Base-by-base conservation (phyloP, 257 asterid genomes). In the Solanum medicagineum region DNA sequence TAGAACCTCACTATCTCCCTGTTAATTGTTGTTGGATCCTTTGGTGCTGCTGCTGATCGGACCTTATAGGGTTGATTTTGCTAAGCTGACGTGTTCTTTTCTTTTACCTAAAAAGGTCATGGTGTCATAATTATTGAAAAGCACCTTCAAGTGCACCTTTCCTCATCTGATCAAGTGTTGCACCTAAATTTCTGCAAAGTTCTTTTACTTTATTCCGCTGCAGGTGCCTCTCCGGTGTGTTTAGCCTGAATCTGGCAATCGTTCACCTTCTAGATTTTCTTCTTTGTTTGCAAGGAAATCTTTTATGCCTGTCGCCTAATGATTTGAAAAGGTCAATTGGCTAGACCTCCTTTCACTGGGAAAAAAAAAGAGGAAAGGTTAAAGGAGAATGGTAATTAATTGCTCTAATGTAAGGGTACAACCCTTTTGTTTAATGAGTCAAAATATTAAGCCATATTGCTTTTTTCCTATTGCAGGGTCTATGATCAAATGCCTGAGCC, bases 401-500 rank as follows among this genome's bases (percentile, higher is more conserved):
- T 22, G 40, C n/a, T 74, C 42, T 75, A 13, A 49, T 49, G 4
- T 14, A 10, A 42, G 19, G 53, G 26, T 47, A 22, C n/a, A 32
- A 32, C 59, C 17, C 20, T 45, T n/a, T n/a, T 6, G 22, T 74
- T 75, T 82, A n/a, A 17, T 4, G 49, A 8, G 29, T 85, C 32
- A 12, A 19, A 42, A 60, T 80, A 22, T 74, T n/a, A 22, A 74
- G 8, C n/a, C 59, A 47, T 22, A 47, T 47, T 47, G 59, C 85
- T 16, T 85, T 47, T 87, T 81, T 10, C 8, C 3, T 57, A 45
- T 36, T 87, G 91, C 91, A 96, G 98, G 82, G 99, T 95, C 83
- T 96, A 96, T 32, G 98, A 95, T 89, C 99, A 96, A 91, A 96
- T 96, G 99, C 99, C 99, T 2, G 99, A 96, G 92, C 99, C 99